Base-by-base conservation (phyloP, 2,329 filamentous ascomycete genomes). In the Penicillium sumatraense region DNA sequence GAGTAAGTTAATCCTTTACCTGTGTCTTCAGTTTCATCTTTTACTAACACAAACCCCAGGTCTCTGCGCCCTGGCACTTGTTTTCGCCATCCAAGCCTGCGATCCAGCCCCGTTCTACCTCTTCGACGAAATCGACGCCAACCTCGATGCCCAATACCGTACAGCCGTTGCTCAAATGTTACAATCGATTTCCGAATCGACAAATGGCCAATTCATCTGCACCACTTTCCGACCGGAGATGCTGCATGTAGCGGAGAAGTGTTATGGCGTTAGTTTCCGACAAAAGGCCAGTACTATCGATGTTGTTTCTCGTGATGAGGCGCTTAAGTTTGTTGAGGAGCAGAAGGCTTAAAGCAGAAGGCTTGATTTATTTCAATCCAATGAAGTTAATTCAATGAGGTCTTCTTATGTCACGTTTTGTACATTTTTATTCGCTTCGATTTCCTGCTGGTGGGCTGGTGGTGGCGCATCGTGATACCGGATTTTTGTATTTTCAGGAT, bases 101-200 rank as follows among this genome's bases (percentile, higher is more conserved):
- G 95, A 99, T 72, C 95, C 93, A 9, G 96, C 93, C 41, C 95
- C 95, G 1, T 98, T 99, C 82, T 97, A 99, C 73, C 93, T 99
- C 68, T 99, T 99, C 67, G 95, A 99, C 74, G 95, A 99, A 76
- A 96, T 99, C 61, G 95, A 99, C 71, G 95, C 95, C 74, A 99
- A 99, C 72, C 84, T 99, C 21, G 95, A 99, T 73, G 93, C 95
- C 1, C 95, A 99, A 76, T 99, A 99, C 79, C 89, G 95, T 58
- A 97, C 95, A 1, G 93, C 95, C 1, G 95, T 99, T 10, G 95
- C 95, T 2, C 85, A 90, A 53, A 90, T 98, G 79, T 83, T 99
- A 20, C 82, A 93, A 69, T 88, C 87, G 51, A 92, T 91, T 60
- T 91, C 88, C 13, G 74, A 75, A 58, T 74, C 69, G 42, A 78